These are phyloP conservation scores for Viscum album DNA, from an alignment of 177 flowering plant species.

Conservation along the genomic window DNA sequence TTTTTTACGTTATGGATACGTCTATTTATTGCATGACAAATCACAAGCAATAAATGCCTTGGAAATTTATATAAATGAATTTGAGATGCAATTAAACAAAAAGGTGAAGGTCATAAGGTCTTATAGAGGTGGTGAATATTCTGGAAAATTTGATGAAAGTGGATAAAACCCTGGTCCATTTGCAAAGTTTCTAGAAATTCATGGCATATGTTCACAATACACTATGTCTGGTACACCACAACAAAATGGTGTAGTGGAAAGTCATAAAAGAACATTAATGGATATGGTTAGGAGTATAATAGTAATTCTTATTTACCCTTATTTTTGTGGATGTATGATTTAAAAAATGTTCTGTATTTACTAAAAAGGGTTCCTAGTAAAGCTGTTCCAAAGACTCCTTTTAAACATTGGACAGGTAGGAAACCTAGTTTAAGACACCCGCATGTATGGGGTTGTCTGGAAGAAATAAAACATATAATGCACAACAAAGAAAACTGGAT, in stretches of 20 bases:
- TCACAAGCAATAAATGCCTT: not conserved
- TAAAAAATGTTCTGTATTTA: not conserved
- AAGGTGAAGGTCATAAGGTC: slow-evolving; percentile 3
- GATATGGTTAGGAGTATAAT: slow-evolving; percentile 1
- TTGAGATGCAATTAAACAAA: slow-evolving; percentile 1
- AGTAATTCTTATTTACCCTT: not conserved
- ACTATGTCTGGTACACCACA: slow-evolving; percentile 4
- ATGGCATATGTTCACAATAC: slow-evolving; percentile 5
- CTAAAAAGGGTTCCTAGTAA: slow-evolving; percentile 2
- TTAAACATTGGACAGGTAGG: not conserved
- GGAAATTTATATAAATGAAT: not conserved
- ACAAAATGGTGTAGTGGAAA: slow-evolving; percentile 4
- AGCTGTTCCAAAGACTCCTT: slow-evolving; percentile 2
- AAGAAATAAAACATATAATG: not conserved
- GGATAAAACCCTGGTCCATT: slow-evolving; percentile 2
- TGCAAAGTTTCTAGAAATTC: slow-evolving; percentile 2
- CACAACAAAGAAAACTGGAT: slow-evolving; percentile 4
- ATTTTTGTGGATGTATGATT: not conserved
- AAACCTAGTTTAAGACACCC: slow-evolving; percentile 6
- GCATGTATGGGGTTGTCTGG: slow-evolving; percentile 4
- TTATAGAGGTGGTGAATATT: slow-evolving; percentile 7
- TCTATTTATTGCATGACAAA: not conserved
- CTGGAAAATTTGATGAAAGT: not conserved
- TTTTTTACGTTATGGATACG: slow-evolving; percentile 1
- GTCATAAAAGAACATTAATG: not conserved